Evolutionary conservation across 495 filamentous ascomycete genomes (phyloP).

Genomic region (Neurospora pannonica): DNA sequence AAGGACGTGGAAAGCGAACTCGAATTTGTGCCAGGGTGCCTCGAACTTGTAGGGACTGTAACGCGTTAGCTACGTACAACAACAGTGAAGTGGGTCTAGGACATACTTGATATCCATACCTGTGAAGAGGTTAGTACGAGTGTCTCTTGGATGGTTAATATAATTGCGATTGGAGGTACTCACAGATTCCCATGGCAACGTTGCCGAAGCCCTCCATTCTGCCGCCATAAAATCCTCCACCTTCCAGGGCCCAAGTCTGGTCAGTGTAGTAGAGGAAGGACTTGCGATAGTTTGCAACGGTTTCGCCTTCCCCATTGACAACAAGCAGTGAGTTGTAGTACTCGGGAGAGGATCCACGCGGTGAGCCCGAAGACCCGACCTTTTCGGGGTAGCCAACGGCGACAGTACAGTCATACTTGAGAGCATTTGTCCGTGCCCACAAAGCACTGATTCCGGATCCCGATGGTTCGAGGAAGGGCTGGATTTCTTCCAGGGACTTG

Average conservation of each 20-base stretch:
- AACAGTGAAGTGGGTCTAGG: not conserved
- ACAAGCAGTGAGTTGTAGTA: constrained; percentile 80
- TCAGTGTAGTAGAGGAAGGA: constrained; percentile 85
- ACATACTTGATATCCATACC: constrained; percentile 61
- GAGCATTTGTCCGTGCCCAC: constrained; percentile 72
- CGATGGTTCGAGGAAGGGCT: constrained; percentile 70
- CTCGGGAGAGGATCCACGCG: constrained; percentile 30
- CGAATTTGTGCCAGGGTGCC: constrained; percentile 68
- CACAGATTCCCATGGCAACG: constrained; percentile 82
- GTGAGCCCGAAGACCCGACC: constrained; percentile 30
- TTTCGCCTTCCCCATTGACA: constrained; percentile 61
- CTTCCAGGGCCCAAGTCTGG: constrained; percentile 82
- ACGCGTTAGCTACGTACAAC: not conserved
- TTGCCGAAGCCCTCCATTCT: constrained; percentile 43
- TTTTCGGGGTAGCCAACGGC: constrained; percentile 83
- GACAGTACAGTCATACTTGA: constrained; percentile 67
- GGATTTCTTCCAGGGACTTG: constrained; percentile 64
- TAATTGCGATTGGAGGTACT: constrained; percentile 22
- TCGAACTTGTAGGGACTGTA: constrained; percentile 46
- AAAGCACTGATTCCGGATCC: constrained; percentile 60
- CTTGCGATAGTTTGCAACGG: constrained; percentile 81
- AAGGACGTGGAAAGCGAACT: constrained; percentile 73
- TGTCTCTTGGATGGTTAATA: not conserved
- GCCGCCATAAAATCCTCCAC: constrained; percentile 51
- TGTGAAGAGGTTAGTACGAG: constrained; percentile 13